phyloP scores from a whole-genome alignment of 495 filamentous ascomycete genomes.

The Symbiotaphrina buchneri region DNA sequence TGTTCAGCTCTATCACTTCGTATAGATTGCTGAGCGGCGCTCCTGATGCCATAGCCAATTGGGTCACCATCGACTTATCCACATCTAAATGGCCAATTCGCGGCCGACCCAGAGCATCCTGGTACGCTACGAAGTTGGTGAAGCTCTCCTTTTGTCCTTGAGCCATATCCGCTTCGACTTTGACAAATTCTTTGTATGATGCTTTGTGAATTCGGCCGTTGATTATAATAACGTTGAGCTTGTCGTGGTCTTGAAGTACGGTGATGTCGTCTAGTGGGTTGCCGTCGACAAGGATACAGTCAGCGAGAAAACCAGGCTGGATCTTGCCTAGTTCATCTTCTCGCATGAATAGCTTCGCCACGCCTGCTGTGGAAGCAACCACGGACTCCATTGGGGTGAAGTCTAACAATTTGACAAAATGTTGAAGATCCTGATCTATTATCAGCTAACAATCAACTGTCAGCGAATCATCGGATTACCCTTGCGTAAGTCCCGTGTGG shows the following conservation, averaged over 20 bases:
- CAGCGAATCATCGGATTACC: too few species aligned
- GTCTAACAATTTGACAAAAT: slow-evolving; percentile 25
- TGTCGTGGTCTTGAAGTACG: slow-evolving; percentile 22
- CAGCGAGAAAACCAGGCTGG: slow-evolving; percentile 21
- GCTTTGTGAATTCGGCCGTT: slow-evolving; percentile 25
- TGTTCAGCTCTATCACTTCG: too few species aligned
- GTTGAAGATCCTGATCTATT: slow-evolving; percentile 18
- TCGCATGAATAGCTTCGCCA: slow-evolving; percentile 24
- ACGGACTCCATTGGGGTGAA: slow-evolving; percentile 26
- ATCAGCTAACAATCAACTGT: too few species aligned
- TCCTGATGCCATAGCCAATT: too few species aligned
- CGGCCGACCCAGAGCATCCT: too few species aligned
- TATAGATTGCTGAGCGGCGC: too few species aligned
- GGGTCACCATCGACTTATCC: too few species aligned
- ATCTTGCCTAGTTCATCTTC: slow-evolving; percentile 24
- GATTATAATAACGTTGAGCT: slow-evolving; percentile 22
- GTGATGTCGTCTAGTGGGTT: slow-evolving; percentile 22
- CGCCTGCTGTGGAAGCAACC: slow-evolving; percentile 22
- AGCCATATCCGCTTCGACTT: too few species aligned
- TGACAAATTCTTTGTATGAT: slow-evolving; percentile 15
- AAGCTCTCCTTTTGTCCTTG: too few species aligned
- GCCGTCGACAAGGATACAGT: slow-evolving; percentile 24
- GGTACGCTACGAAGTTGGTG: too few species aligned
- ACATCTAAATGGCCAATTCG: too few species aligned
- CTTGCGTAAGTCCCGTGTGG: too few species aligned